phyloP scores from a whole-genome alignment of 345 rosid species.

The Anastatica hierochuntica region DNA sequence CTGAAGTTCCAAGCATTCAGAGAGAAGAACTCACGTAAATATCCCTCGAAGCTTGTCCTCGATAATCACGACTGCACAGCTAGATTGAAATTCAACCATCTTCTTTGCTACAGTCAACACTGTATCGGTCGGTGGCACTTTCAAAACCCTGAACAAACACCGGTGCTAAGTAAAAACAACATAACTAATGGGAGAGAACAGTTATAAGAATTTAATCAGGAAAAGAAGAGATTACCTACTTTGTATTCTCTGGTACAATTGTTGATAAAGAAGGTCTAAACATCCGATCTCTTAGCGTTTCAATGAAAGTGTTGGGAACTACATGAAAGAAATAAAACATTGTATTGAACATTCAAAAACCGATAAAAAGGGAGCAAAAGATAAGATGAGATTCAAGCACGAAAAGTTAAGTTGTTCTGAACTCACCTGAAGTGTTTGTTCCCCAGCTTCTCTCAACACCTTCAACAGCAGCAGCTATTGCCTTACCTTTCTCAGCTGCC shows the following conservation, averaged over 20 bases:
- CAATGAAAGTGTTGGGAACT: slow-evolving; percentile 77
- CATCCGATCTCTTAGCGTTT: slow-evolving; percentile 80
- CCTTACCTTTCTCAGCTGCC: slow-evolving; percentile 94
- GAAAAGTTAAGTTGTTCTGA: background rate
- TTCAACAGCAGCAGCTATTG: slow-evolving; percentile 98
- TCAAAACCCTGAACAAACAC: slow-evolving; percentile 50
- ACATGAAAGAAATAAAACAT: too few relatives aligned
- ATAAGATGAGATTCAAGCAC: too few relatives aligned
- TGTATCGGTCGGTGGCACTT: slow-evolving; percentile 71
- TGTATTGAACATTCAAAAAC: too few relatives aligned
- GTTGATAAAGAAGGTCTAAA: slow-evolving; percentile 86
- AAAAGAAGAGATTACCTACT: slow-evolving; percentile 84
- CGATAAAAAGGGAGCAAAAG: too few relatives aligned
- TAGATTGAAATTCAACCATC: slow-evolving; percentile 70
- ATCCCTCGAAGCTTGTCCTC: slow-evolving; percentile 81
- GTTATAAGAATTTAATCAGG: background rate
- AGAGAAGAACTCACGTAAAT: slow-evolving; percentile 56
- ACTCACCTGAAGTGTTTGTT: slow-evolving; percentile 60
- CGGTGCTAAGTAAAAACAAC: too few relatives aligned
- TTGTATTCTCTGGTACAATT: slow-evolving; percentile 76
- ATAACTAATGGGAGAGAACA: background rate
- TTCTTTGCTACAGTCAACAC: slow-evolving; percentile 57
- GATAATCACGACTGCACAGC: slow-evolving; percentile 65
- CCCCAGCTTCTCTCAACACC: slow-evolving; percentile 97
- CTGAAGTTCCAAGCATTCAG: background rate